Evolutionary conservation across 768 basidiomycete species (phyloP).

Genomic region (Pisolithus marmoratus): DNA sequence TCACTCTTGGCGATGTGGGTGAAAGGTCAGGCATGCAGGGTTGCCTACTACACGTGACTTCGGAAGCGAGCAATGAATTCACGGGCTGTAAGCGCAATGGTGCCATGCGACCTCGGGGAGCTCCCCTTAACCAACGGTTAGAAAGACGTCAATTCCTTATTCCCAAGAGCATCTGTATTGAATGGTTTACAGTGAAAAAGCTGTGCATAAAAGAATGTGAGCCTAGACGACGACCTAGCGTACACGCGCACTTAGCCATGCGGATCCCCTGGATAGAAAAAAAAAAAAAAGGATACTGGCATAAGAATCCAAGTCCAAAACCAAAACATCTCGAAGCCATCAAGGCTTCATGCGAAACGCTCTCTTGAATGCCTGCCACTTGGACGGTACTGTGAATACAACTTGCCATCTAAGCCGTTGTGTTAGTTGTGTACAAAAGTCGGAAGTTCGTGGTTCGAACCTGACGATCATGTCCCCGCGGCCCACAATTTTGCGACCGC

Average conservation of each 20-base stretch:
- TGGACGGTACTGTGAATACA: slow-evolving; percentile 26
- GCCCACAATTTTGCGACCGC: slow-evolving; percentile 46
- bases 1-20: neutral
- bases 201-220: slow-evolving; percentile 5
- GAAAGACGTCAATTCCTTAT: neutral
- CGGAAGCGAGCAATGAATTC: too few species aligned
- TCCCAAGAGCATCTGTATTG: slow-evolving; percentile 6
- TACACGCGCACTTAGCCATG: slow-evolving; percentile 13
- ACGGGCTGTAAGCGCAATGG: too few species aligned
- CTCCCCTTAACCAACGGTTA: too few species aligned
- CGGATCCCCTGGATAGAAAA: slow-evolving; percentile 11
- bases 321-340: slow-evolving; percentile 5
- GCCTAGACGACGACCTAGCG: slow-evolving; percentile 3
- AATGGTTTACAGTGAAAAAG: slow-evolving; percentile 24
- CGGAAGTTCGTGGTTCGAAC: slow-evolving; percentile 26
- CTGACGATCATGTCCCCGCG: slow-evolving; percentile 60
- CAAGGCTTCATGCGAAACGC: slow-evolving; percentile 22
- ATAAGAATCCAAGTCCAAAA: slow-evolving; percentile 8
- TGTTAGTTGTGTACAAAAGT: neutral
- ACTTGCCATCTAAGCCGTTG: slow-evolving; percentile 24
- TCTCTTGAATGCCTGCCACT: slow-evolving; percentile 27
- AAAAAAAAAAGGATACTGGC: slow-evolving; percentile 14
- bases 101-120: neutral
- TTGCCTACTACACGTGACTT: neutral
- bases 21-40: too few species aligned